Conservation (phyloP, 2,329 filamentous ascomycete species). For the Neopestalotiopsis rosae region DNA sequence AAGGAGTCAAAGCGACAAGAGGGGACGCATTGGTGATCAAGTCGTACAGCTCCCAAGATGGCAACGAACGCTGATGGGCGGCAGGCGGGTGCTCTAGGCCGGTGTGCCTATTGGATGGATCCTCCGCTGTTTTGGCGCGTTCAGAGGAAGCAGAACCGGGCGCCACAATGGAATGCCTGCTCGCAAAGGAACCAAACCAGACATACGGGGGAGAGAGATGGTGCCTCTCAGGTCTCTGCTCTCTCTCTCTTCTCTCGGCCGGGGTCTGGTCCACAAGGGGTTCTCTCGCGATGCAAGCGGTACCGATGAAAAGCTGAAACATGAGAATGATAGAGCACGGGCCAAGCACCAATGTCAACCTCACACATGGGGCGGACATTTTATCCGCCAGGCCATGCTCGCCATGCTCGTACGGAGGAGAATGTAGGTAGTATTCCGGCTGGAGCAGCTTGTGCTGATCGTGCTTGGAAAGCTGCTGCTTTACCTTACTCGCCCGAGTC, state of each 20-base stretch:
- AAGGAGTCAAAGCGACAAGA: constrained; percentile 11
- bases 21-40: neutral
- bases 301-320: constrained; percentile 17
- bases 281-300: neutral
- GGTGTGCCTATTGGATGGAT: neutral
- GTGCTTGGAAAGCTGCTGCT: neutral
- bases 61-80: constrained; percentile 4
- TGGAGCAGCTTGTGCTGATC: neutral
- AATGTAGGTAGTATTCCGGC: constrained; percentile 10
- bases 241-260: neutral
- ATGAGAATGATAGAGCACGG: constrained; percentile 12
- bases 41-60: neutral
- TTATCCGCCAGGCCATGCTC: neutral
- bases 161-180: constrained; percentile 5
- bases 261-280: neutral
- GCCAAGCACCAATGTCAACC: constrained; percentile 11
- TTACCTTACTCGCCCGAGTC: neutral
- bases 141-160: neutral
- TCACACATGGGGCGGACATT: constrained; percentile 8
- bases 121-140: neutral
- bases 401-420: neutral
- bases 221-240: neutral
- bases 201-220: neutral
- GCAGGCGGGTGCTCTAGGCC: neutral
- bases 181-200: constrained; percentile 7